phyloP scores from a whole-genome alignment of 73 alveolate species.

The Tetrahymena elliotti region DNA sequence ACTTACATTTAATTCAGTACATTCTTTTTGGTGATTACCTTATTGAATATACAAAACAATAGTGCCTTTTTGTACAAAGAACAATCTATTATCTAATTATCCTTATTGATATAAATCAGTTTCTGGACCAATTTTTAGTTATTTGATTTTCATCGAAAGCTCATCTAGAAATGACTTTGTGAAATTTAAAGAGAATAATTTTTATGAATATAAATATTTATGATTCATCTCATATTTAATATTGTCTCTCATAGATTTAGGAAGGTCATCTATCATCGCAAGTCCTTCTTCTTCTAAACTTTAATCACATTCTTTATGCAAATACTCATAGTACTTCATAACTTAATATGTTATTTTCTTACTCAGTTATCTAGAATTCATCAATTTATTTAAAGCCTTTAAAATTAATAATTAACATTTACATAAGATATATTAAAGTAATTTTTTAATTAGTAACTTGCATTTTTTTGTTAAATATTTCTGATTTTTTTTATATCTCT shows the following conservation, averaged over 20 bases:
- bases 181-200: neutral
- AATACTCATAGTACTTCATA: neutral
- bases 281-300: neutral
- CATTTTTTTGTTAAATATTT: neutral
- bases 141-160: neutral
- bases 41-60: neutral
- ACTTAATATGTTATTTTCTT: neutral
- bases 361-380: neutral
- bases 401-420: neutral
- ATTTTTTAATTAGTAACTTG: neutral
- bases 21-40: neutral
- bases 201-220: neutral
- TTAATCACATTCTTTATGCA: neutral
- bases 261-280: neutral
- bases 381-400: neutral
- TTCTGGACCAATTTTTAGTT: neutral
- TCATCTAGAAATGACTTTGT: neutral
- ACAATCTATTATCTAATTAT: neutral
- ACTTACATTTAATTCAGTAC: neutral
- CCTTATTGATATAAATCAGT: neutral
- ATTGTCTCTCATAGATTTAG: neutral
- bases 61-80: neutral
- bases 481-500: neutral
- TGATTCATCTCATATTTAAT: neutral
- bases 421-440: neutral